Conservation (phyloP, 371 early-diverging fungal genomes). For the Paraphysoderma sedebokerense region DNA sequence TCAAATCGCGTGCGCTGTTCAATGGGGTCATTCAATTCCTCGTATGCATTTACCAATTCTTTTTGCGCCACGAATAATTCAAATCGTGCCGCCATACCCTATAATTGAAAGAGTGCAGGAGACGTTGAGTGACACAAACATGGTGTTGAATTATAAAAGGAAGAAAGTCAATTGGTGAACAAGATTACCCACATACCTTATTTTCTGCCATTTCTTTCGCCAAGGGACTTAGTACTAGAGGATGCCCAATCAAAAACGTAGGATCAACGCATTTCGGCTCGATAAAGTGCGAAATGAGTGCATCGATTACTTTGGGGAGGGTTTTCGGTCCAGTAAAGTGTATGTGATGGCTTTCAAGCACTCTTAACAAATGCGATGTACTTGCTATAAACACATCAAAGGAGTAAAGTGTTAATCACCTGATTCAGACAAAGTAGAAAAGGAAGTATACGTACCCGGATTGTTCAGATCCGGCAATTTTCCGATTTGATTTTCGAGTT, state of each 20-base stretch:
- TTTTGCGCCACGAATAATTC: conserved; percentile 86
- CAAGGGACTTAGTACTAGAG: conserved; percentile 80
- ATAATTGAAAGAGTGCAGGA: conserved; percentile 1
- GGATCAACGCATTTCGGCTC: conserved; percentile 86
- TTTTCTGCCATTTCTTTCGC: conserved; percentile 49
- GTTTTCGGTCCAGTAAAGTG: conserved; percentile 75
- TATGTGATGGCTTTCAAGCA: neutral
- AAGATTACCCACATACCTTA: conserved; percentile 6
- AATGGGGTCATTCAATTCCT: conserved; percentile 96
- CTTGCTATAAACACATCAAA: too few relatives aligned
- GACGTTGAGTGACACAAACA: neutral
- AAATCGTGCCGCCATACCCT: conserved; percentile 70
- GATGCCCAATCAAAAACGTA: conserved; percentile 86
- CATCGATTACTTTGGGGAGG: conserved; percentile 66
- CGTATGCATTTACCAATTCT: conserved; percentile 96
- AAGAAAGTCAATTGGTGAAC: neutral
- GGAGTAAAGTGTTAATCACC: too few relatives aligned
- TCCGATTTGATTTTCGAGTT: too few relatives aligned
- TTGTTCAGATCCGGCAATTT: too few relatives aligned
- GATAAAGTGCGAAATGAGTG: conserved; percentile 71
- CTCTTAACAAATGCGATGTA: too few relatives aligned
- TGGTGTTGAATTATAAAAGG: conserved; percentile 1
- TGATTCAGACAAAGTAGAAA: too few relatives aligned
- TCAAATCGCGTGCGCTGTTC: conserved; percentile 82
- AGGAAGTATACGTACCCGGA: too few relatives aligned